These are phyloP conservation scores for Saccharomycopsis sp. DNA, from an alignment of 805 yeast species.

Conservation along the genomic window DNA sequence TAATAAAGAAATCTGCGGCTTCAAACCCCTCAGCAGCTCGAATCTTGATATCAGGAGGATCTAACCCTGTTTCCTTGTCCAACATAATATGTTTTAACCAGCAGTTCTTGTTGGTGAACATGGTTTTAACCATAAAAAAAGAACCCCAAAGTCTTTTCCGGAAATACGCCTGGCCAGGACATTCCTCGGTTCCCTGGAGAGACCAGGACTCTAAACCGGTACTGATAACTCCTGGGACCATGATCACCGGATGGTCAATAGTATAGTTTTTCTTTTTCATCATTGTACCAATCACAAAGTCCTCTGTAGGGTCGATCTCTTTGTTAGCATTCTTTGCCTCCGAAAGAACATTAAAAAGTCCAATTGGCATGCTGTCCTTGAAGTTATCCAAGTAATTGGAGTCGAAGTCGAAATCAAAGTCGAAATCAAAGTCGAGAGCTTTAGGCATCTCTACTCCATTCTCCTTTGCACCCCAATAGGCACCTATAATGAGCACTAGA, in stretches of 20 bases:
- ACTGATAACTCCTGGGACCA: conserved; percentile 95
- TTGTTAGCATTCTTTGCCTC: conserved; percentile 16
- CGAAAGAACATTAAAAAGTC: conserved; percentile 12
- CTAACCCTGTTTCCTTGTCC: conserved; percentile 87
- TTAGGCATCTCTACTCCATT: conserved; percentile 16
- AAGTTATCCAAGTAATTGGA: conserved; percentile 13
- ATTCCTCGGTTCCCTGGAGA: conserved; percentile 61
- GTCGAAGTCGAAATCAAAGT: conserved; percentile 19
- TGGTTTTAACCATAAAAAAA: conserved; percentile 86
- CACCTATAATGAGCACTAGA: conserved; percentile 11
- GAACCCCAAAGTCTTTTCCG: conserved; percentile 96
- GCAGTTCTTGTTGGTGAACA: conserved; percentile 86
- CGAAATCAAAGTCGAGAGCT: conserved; percentile 16
- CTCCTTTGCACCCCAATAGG: conserved; percentile 19
- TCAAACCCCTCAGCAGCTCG: conserved; percentile 96
- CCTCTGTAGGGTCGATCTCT: conserved; percentile 52
- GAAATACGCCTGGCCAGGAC: conserved; percentile 80
- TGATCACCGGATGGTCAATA: conserved; percentile 70
- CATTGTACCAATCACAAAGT: conserved; percentile 84
- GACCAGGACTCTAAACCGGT: conserved; percentile 97
- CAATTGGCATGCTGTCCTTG: conserved; percentile 16
- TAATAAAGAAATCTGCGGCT: conserved; percentile 91
- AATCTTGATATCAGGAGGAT: conserved; percentile 74
- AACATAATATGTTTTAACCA: conserved; percentile 90
- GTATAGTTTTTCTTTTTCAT: conserved; percentile 42